These are phyloP conservation scores for Primulina eburnea DNA, from an alignment of 257 asterid species.

Conservation along the genomic window DNA sequence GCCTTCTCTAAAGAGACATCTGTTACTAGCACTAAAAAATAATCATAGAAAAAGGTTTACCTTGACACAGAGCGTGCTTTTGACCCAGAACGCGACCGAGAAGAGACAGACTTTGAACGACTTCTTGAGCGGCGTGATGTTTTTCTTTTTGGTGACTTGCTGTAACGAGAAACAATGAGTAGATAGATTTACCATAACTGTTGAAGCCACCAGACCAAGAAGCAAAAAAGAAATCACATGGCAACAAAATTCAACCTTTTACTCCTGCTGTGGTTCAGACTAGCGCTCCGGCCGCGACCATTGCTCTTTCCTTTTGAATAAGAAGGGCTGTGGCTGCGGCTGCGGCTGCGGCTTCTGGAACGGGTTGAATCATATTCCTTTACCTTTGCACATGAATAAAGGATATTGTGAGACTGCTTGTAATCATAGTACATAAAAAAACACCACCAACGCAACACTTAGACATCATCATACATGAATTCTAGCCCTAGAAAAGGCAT, in stretches of 20 bases:
- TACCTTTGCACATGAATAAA: conserved; percentile 47
- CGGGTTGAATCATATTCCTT: conserved; percentile 80
- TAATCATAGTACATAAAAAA: not conserved
- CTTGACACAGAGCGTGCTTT: conserved; percentile 64
- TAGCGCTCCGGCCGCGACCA: conserved; percentile 62
- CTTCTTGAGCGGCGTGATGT: conserved; percentile 74
- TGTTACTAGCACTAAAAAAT: conserved; percentile 16
- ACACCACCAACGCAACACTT: not conserved
- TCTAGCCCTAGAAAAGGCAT: conserved; percentile 79
- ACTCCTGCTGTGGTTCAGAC: conserved; percentile 75
- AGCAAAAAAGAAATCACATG: conserved; percentile 12
- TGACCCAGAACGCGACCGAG: conserved; percentile 51
- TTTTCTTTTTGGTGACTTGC: conserved; percentile 89
- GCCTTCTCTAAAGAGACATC: not conserved
- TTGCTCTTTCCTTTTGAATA: conserved; percentile 67
- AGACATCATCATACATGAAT: conserved; percentile 52
- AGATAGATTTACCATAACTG: not conserved
- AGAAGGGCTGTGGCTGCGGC: conserved; percentile 51
- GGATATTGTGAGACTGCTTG: not conserved
- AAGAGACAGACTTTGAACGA: conserved; percentile 43
- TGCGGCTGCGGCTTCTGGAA: conserved; percentile 69
- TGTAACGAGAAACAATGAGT: conserved; percentile 36
- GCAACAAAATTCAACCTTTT: conserved; percentile 45
- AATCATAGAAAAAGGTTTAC: conserved; percentile 29
- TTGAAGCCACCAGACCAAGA: not conserved